Conservation (phyloP, 2,329 filamentous ascomycete species). For the Ophiostoma himal-ulmi region DNA sequence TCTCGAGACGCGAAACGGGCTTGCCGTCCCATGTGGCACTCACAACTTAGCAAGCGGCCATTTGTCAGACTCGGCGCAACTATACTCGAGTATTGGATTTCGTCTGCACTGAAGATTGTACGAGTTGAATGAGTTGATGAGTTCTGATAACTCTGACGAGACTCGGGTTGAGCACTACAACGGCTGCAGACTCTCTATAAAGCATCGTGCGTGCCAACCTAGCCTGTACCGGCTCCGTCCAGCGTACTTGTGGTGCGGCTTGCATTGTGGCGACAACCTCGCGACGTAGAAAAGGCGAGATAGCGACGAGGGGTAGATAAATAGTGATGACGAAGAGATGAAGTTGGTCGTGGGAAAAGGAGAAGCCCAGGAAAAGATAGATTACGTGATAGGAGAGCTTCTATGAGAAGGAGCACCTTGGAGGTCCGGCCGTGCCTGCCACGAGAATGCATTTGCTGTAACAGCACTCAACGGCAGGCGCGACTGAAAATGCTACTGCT, state of each 20-base stretch:
- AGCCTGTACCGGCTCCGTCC: not conserved
- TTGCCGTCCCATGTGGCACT: not conserved
- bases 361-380: not conserved
- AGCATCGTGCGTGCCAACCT: not conserved
- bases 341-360: not conserved
- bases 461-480: no score
- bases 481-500: not conserved
- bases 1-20: not conserved
- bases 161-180: not conserved
- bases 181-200: no score
- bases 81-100: not conserved
- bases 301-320: not conserved
- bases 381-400: not conserved
- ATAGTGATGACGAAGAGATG: not conserved
- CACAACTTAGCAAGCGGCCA: not conserved
- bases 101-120: not conserved
- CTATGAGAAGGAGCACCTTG: not conserved
- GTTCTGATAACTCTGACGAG: no score
- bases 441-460: no score
- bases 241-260: not conserved
- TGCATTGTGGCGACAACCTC: not conserved
- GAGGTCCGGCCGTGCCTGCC: no score
- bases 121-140: no score
- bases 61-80: not conserved
- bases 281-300: not conserved